Conservation (phyloP, 148 eudicot species). For the Dianthus caryophyllus region DNA sequence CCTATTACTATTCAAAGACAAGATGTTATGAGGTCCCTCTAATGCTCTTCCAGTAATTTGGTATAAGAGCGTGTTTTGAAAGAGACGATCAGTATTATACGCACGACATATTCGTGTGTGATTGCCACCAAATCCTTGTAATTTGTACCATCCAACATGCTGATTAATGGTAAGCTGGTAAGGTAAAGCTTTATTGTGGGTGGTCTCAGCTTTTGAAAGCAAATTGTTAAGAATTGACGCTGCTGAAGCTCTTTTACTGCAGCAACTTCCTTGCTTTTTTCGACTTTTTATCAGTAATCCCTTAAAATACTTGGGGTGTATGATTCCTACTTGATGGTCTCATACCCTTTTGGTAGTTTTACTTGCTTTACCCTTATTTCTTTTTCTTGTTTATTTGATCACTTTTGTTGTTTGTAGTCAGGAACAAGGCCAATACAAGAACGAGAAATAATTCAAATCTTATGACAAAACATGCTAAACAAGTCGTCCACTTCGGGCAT, state of each 20-base stretch:
- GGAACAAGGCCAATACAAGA: not conserved
- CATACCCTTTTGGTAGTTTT: not conserved
- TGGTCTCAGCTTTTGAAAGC: slow-evolving; percentile 7
- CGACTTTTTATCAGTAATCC: slow-evolving; percentile 3
- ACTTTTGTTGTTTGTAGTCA: not conserved
- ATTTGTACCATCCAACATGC: not conserved
- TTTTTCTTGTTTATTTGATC: not conserved
- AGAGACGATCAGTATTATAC: not conserved
- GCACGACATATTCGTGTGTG: not conserved
- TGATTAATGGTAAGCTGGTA: not conserved
- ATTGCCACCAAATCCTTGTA: not conserved
- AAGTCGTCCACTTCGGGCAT: too few relatives aligned
- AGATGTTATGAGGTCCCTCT: not conserved
- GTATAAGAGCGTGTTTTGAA: not conserved
- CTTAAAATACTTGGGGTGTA: not conserved
- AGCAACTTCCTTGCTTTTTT: not conserved
- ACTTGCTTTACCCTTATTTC: not conserved
- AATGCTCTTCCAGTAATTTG: not conserved
- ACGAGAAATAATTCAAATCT: not conserved
- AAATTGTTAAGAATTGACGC: slow-evolving; percentile 10
- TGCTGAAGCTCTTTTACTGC: slow-evolving; percentile 2
- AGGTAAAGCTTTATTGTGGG: slow-evolving; percentile 2
- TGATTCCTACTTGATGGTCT: not conserved
- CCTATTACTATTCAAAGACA: too few relatives aligned
- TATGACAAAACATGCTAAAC: too few relatives aligned